Conservation (phyloP, 2,329 filamentous ascomycete genomes). For the Drechmeria coniospora region DNA sequence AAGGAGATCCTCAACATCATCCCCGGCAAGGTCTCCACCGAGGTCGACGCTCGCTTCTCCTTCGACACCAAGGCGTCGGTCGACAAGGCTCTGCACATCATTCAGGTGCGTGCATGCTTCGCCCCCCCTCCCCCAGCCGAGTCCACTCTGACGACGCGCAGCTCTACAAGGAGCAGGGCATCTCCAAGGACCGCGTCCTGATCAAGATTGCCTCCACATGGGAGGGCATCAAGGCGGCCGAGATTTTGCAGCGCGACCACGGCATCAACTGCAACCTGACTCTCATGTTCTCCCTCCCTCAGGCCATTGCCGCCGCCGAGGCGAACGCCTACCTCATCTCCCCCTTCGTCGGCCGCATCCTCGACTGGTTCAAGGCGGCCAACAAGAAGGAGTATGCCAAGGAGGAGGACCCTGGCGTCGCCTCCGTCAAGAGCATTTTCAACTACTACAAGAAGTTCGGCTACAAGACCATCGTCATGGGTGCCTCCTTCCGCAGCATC, state of each 20-base stretch:
- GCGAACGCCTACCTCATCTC: constrained; percentile 95
- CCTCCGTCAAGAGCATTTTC: constrained; percentile 86
- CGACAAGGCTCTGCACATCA: constrained; percentile 92
- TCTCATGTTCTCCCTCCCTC: constrained; percentile 90
- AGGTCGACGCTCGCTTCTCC: constrained; percentile 91
- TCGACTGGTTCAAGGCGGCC: constrained; percentile 97
- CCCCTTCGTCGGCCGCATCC: constrained; percentile 95
- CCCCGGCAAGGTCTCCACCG: constrained; percentile 95
- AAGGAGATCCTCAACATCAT: constrained; percentile 95
- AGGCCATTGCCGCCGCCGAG: constrained; percentile 93
- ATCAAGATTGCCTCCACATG: constrained; percentile 99
- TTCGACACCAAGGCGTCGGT: constrained; percentile 89
- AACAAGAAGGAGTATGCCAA: constrained; percentile 87
- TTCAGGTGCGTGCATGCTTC: constrained; percentile 49
- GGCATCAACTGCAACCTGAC: constrained; percentile 98
- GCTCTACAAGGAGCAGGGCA: constrained; percentile 88
- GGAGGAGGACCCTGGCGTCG: constrained; percentile 88
- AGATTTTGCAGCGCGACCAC: constrained; percentile 91
- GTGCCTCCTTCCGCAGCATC: constrained; percentile 88
- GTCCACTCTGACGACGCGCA: constrained; percentile 21
- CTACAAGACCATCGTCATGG: constrained; percentile 99
- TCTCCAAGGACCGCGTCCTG: constrained; percentile 83
- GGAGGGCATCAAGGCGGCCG: constrained; percentile 98
- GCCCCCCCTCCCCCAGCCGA: neutral
- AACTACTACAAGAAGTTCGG: constrained; percentile 99